phyloP scores from a whole-genome alignment of 164 flowering plant species.

The Dillenia turbinata region DNA sequence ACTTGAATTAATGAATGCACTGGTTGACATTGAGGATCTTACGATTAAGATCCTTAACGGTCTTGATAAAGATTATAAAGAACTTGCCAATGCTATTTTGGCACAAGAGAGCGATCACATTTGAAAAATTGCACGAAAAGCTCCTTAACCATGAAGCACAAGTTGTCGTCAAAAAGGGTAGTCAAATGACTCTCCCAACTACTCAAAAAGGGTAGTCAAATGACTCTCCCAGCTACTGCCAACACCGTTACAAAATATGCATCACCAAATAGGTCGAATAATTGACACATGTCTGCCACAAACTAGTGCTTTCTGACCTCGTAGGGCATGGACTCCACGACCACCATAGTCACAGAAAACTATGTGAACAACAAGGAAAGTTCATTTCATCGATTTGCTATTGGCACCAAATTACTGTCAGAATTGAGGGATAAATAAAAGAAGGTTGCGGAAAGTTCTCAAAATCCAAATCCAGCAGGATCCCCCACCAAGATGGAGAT shows the following conservation, averaged over 20 bases:
- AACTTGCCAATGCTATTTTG: not conserved
- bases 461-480: too few relatives aligned
- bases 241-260: not conserved
- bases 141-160: not conserved
- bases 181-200: not conserved
- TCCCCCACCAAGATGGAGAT: too few relatives aligned
- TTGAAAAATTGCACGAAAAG: not conserved
- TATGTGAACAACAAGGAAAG: too few relatives aligned
- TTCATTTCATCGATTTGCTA: too few relatives aligned
- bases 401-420: too few relatives aligned
- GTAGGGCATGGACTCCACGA: not conserved
- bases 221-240: not conserved
- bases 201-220: not conserved
- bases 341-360: not conserved
- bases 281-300: not conserved
- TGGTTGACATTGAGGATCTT: too few relatives aligned
- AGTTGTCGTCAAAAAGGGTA: not conserved
- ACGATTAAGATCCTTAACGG: not conserved
- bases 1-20: too few relatives aligned
- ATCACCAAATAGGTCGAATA: not conserved
- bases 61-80: not conserved
- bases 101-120: not conserved
- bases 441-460: too few relatives aligned
- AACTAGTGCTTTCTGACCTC: not conserved
- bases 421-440: too few relatives aligned